phyloP scores from a whole-genome alignment of 2,329 filamentous ascomycete genomes.

The Arthrobotrys entomopaga region DNA sequence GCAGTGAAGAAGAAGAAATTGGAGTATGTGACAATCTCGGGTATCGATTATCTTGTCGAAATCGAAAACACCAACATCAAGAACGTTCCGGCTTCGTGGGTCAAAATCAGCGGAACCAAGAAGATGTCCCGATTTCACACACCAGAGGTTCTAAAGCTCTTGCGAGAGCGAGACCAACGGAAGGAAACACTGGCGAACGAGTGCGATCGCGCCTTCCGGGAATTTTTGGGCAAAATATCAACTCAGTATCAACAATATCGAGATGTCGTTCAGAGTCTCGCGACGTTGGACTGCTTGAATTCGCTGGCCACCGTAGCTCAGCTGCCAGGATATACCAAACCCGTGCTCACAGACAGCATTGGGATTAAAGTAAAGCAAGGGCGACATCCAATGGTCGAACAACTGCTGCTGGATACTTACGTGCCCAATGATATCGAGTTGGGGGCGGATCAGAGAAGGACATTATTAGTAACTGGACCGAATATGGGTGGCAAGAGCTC shows the following conservation, averaged over 20 bases:
- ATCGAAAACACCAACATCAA: slow-evolving; percentile 81
- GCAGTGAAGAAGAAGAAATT: slow-evolving; percentile 76
- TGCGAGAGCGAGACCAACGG: slow-evolving; percentile 90
- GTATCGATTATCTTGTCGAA: slow-evolving; percentile 91
- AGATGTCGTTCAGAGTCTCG: slow-evolving; percentile 85
- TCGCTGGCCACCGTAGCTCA: slow-evolving; percentile 85
- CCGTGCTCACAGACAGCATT: slow-evolving; percentile 72
- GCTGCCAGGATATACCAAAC: slow-evolving; percentile 87
- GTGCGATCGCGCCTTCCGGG: slow-evolving; percentile 82
- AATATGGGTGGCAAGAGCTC: slow-evolving; percentile 99
- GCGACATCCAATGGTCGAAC: slow-evolving; percentile 95
- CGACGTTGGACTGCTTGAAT: slow-evolving; percentile 87
- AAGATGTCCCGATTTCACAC: slow-evolving; percentile 92
- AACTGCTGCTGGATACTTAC: slow-evolving; percentile 83
- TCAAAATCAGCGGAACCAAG: slow-evolving; percentile 94
- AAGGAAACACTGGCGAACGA: slow-evolving; percentile 92
- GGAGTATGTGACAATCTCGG: slow-evolving; percentile 82
- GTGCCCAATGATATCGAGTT: slow-evolving; percentile 88
- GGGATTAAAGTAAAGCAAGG: slow-evolving; percentile 77
- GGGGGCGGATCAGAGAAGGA: slow-evolving; percentile 72
- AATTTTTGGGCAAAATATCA: slow-evolving; percentile 77
- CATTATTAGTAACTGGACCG: slow-evolving; percentile 90
- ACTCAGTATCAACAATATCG: slow-evolving; percentile 88
- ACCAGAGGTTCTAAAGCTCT: slow-evolving; percentile 82
- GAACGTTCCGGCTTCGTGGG: slow-evolving; percentile 91